Conservation (phyloP, 495 filamentous ascomycete species). For the Penicillium paxilli region DNA sequence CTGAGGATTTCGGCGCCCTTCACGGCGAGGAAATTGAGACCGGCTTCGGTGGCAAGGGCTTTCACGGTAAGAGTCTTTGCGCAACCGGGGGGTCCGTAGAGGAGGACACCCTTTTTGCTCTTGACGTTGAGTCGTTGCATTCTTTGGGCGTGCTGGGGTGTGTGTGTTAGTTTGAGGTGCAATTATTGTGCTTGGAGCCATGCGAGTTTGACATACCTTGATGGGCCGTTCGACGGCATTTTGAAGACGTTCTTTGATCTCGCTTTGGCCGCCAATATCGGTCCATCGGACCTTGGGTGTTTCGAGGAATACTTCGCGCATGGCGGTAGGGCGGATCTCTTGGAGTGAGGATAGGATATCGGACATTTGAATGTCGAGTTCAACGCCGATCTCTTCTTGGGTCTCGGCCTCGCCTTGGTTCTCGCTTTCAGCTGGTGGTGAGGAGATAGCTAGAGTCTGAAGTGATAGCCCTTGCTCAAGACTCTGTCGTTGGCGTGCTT, state of each 20-base stretch:
- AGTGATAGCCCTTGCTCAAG: slow-evolving; percentile 3
- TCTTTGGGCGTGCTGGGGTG: slow-evolving; percentile 54
- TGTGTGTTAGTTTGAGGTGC: slow-evolving; percentile 6
- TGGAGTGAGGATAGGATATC: slow-evolving; percentile 59
- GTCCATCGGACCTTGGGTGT: slow-evolving; percentile 83
- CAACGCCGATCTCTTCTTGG: slow-evolving; percentile 1
- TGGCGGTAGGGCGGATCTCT: slow-evolving; percentile 73
- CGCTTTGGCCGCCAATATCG: slow-evolving; percentile 87
- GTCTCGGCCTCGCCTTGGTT: too few species aligned
- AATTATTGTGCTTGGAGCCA: not conserved
- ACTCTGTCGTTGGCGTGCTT: slow-evolving; percentile 38
- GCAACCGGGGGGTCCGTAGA: slow-evolving; percentile 95
- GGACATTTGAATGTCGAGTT: slow-evolving; percentile 36
- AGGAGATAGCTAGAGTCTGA: not conserved
- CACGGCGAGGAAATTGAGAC: slow-evolving; percentile 92
- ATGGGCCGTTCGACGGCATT: slow-evolving; percentile 66
- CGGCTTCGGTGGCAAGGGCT: slow-evolving; percentile 87
- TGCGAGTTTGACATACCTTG: slow-evolving; percentile 47
- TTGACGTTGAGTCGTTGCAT: slow-evolving; percentile 60
- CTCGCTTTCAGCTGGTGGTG: too few species aligned
- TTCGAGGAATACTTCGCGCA: slow-evolving; percentile 87
- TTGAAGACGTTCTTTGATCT: slow-evolving; percentile 70
- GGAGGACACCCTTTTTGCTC: slow-evolving; percentile 78
- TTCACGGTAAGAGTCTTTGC: slow-evolving; percentile 94
- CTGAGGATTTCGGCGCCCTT: slow-evolving; percentile 95